Conservation (phyloP, 23 red algal genomes). For the Gracilaria vermiculophylla region DNA sequence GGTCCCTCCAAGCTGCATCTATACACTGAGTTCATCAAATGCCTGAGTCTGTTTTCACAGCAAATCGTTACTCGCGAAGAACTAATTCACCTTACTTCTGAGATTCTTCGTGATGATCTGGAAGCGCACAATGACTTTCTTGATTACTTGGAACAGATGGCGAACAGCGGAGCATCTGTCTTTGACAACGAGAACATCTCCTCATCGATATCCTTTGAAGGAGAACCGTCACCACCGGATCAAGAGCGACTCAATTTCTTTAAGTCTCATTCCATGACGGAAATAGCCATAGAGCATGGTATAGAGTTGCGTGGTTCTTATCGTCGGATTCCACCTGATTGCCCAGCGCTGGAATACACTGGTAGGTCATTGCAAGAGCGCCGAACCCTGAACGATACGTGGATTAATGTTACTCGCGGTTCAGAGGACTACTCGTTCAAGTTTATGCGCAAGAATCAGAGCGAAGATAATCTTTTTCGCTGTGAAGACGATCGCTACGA, state of each 20-base stretch:
- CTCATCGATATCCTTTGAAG: slow-evolving; percentile 54
- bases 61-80: slow-evolving; percentile 84
- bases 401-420: slow-evolving; percentile 93
- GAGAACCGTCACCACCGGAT: slow-evolving; percentile 26
- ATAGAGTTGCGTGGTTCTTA: slow-evolving; percentile 66
- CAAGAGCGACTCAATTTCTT: slow-evolving; percentile 38
- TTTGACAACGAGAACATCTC: slow-evolving; percentile 16
- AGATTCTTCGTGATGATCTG: slow-evolving; percentile 65
- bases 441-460: slow-evolving; percentile 90
- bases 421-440: slow-evolving; percentile 94
- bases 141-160: slow-evolving; percentile 56
- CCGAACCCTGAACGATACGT: slow-evolving; percentile 86
- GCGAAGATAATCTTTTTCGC: slow-evolving; percentile 92
- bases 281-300: slow-evolving; percentile 78
- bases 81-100: slow-evolving; percentile 68
- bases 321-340: slow-evolving; percentile 77
- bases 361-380: slow-evolving; percentile 74
- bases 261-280: slow-evolving; percentile 76
- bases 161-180: neutral
- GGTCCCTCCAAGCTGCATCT: slow-evolving; percentile 64
- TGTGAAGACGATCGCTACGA: slow-evolving; percentile 99
- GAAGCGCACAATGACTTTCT: slow-evolving; percentile 71
- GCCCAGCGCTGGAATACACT: slow-evolving; percentile 44
- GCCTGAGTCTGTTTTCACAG: slow-evolving; percentile 81
- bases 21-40: slow-evolving; percentile 97